Percentiles rank a stretch among this genome's conserved stretches.
Conservation (phyloP, 2,329 filamentous ascomycete species). For the Aspergillus candidus region DNA sequence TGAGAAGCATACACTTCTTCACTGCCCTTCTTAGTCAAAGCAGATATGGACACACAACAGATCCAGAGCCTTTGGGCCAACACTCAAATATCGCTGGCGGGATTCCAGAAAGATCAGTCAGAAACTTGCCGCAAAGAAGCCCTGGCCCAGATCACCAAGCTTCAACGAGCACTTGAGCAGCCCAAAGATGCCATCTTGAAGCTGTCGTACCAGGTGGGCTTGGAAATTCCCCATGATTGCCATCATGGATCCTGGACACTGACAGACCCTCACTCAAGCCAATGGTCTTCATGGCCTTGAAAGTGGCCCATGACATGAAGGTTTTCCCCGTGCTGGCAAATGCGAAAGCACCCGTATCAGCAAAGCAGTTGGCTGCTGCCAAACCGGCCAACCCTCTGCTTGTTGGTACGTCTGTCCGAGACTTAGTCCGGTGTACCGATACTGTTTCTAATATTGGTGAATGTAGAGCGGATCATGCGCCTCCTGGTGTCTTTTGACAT, state of each 20-base stretch:
- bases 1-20: too few species aligned
- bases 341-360: constrained; percentile 9
- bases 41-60: constrained; percentile 7
- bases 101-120: constrained; percentile 7
- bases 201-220: constrained; percentile 12
- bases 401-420: constrained; percentile 12
- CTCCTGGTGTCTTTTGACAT: constrained; percentile 15
- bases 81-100: constrained; percentile 5
- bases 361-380: constrained; percentile 12
- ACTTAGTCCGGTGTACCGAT: neutral
- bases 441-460: neutral
- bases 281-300: constrained; percentile 15
- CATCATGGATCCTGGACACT: too few species aligned
- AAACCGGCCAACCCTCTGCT: constrained; percentile 19
- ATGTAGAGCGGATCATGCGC: constrained; percentile 19
- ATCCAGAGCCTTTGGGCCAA: constrained; percentile 8
- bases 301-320: constrained; percentile 14
- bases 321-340: constrained; percentile 14
- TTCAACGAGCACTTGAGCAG: constrained; percentile 14
- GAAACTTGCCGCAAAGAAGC: constrained; percentile 12
- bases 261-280: constrained; percentile 5
- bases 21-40: too few species aligned
- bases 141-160: constrained; percentile 9
- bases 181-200: constrained; percentile 17
- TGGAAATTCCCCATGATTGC: too few species aligned